A percentile compares a stretch with the other conserved stretches of the same genome.
These are phyloP conservation scores for Furcasterigmium furcatum DNA, from an alignment of 2,329 filamentous ascomycete species.

Conservation along the genomic window DNA sequence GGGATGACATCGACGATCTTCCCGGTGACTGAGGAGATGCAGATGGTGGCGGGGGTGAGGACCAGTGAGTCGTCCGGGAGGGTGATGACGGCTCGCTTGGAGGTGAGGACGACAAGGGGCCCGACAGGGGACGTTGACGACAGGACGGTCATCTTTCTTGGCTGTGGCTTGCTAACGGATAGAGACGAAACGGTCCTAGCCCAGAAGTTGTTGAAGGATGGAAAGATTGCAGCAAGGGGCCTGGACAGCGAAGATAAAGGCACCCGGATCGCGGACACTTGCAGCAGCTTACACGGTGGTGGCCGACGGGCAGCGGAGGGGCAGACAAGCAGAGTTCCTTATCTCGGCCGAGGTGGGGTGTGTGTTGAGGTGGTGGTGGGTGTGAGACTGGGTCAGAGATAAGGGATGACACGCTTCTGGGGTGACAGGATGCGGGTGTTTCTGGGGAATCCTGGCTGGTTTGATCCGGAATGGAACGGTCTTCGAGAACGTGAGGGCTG, in stretches of 20 bases:
- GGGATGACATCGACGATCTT: conserved; percentile 79
- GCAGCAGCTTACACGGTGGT: neutral
- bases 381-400: neutral
- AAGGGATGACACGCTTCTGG: neutral
- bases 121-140: conserved; percentile 20
- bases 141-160: conserved; percentile 23
- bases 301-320: neutral
- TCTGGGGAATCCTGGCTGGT: neutral
- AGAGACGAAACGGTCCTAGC: neutral
- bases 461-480: neutral
- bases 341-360: neutral
- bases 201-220: neutral
- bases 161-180: neutral
- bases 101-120: conserved; percentile 71
- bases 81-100: conserved; percentile 77
- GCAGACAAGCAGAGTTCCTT: neutral
- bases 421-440: neutral
- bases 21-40: conserved; percentile 73
- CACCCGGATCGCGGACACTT: too few species aligned
- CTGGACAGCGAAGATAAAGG: too few species aligned
- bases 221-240: neutral
- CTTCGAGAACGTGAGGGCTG: neutral
- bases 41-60: conserved; percentile 79
- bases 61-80: conserved; percentile 58
- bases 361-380: neutral